Evolutionary conservation across 2,329 filamentous ascomycete species (phyloP).

Genomic region (Claviceps arundinis): DNA sequence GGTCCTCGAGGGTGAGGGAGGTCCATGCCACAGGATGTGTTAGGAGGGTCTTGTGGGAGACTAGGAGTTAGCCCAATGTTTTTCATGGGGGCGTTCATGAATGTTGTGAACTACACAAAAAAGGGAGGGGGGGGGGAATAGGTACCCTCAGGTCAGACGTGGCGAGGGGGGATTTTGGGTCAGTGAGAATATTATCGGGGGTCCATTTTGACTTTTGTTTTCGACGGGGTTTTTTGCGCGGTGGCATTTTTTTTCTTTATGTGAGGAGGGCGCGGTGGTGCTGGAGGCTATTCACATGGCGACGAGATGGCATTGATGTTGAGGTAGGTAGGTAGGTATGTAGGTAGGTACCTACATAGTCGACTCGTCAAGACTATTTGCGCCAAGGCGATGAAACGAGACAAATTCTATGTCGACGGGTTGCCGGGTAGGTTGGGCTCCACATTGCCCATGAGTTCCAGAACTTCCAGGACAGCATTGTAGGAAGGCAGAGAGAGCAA

Average conservation of each 20-base stretch:
- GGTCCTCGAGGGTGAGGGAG: slow-evolving; percentile 19
- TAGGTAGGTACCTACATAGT: no score
- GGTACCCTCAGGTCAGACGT: slow-evolving; percentile 25
- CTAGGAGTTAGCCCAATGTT: not conserved
- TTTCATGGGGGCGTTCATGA: not conserved
- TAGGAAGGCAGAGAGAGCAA: no score
- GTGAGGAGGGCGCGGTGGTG: not conserved
- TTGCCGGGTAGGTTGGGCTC: no score
- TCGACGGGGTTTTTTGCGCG: not conserved
- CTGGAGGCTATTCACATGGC: no score
- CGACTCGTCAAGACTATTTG: no score
- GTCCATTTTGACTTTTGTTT: slow-evolving; percentile 22
- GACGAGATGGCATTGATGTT: no score
- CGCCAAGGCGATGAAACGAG: no score
- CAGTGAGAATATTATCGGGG: slow-evolving; percentile 21
- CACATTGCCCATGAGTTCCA: no score
- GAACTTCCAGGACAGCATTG: no score
- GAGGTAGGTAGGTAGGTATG: no score
- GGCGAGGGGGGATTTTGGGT: slow-evolving; percentile 25
- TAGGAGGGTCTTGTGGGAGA: slow-evolving; percentile 19
- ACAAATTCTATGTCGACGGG: no score
- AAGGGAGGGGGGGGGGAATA: not conserved
- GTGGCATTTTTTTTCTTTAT: not conserved
- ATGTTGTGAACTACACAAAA: no score
- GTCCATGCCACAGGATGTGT: slow-evolving; percentile 26